Evolutionary conservation across 495 filamentous ascomycete genomes (phyloP).

Genomic region (Xylaria longipes): DNA sequence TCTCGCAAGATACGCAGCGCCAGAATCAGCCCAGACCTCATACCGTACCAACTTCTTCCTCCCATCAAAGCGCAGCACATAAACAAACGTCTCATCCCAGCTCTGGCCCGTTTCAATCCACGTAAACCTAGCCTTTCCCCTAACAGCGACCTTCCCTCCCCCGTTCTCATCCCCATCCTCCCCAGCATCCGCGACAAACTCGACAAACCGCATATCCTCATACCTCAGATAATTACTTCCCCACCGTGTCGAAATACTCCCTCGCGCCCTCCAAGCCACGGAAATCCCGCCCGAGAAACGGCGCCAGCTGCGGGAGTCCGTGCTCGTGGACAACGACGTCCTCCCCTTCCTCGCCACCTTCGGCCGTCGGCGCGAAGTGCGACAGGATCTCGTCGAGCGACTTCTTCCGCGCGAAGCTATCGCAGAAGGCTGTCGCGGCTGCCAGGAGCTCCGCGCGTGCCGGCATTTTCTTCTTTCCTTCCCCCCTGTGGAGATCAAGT

Average conservation of each 20-base stretch:
- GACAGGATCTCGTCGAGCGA: constrained; percentile 47
- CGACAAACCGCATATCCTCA: constrained; percentile 57
- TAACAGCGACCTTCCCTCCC: constrained; percentile 51
- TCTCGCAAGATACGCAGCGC: constrained; percentile 65
- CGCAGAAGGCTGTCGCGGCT: constrained; percentile 55
- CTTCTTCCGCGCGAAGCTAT: constrained; percentile 49
- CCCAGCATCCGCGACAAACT: constrained; percentile 47
- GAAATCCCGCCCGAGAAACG: constrained; percentile 65
- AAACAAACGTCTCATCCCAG: constrained; percentile 67
- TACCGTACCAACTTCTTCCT: constrained; percentile 56
- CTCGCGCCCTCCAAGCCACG: constrained; percentile 53
- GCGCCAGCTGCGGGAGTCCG: constrained; percentile 57
- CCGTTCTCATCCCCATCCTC: background rate
- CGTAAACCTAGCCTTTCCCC: constrained; percentile 58
- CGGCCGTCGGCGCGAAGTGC: constrained; percentile 47
- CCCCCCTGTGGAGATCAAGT: background rate
- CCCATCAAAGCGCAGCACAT: constrained; percentile 57
- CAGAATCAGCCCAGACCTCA: constrained; percentile 70
- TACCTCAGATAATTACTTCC: constrained; percentile 47
- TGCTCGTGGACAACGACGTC: constrained; percentile 58
- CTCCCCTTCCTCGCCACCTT: background rate
- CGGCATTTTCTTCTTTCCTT: constrained; percentile 6
- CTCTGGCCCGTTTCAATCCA: constrained; percentile 57
- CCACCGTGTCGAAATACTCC: constrained; percentile 57
- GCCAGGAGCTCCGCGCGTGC: constrained; percentile 47